These are phyloP conservation scores for Paecilomyces dactylethromorphus DNA, from an alignment of 2,329 filamentous ascomycete genomes.

Conservation along the genomic window DNA sequence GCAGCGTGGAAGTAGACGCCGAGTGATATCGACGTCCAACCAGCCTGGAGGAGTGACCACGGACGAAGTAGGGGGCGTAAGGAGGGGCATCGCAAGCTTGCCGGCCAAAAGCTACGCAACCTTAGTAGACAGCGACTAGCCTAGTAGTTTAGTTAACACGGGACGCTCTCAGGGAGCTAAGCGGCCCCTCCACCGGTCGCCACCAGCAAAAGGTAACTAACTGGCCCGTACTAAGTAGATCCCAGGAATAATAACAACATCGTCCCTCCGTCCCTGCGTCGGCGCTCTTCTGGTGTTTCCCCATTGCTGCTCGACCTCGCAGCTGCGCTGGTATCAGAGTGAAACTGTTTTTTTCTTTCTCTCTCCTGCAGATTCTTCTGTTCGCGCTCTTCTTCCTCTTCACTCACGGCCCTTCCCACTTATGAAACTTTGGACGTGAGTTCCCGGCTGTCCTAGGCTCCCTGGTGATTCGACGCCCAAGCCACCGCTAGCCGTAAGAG, in stretches of 20 bases:
- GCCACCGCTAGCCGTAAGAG: not conserved
- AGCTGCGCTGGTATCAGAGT: not conserved
- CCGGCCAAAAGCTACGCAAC: not conserved
- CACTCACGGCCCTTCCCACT: not conserved
- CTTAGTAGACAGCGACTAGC: not conserved
- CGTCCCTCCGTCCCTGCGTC: not conserved
- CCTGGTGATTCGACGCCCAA: not conserved
- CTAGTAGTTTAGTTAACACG: not conserved
- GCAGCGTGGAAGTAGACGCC: not conserved
- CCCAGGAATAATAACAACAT: not conserved
- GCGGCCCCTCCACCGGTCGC: not conserved
- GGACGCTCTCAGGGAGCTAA: not conserved
- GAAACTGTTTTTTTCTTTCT: conserved; percentile 7
- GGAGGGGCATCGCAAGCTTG: not conserved
- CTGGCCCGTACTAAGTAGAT: not conserved
- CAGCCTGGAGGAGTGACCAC: not conserved
- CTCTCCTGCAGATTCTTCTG: conserved; percentile 1
- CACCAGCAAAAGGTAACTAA: not conserved
- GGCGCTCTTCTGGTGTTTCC: not conserved
- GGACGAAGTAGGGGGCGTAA: not conserved
- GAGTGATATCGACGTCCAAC: not conserved
- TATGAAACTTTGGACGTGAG: too few species aligned
- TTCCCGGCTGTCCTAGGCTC: not conserved
- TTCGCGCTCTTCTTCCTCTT: conserved; percentile 5
- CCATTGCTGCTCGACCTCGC: not conserved